Evolutionary conservation across 2,329 filamentous ascomycete genomes (phyloP).

Genomic region (Pleomassaria siparia): DNA sequence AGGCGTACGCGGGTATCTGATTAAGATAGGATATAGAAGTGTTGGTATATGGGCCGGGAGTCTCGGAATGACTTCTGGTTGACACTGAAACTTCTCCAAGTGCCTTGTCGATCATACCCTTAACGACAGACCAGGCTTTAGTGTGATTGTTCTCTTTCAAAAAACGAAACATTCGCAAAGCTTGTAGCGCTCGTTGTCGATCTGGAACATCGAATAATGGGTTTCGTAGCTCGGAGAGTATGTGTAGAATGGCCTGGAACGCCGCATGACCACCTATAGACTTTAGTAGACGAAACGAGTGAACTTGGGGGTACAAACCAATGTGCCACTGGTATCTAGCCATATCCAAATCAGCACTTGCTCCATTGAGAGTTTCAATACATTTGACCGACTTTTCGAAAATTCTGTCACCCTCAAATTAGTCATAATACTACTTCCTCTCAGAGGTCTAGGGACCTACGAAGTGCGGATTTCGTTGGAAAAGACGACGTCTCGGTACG

Average conservation of each 20-base stretch:
- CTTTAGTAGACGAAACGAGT: conserved; percentile 11
- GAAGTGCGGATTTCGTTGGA: conserved; percentile 37
- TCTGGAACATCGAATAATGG: conserved; percentile 39
- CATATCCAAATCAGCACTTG: conserved; percentile 37
- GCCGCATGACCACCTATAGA: conserved; percentile 32
- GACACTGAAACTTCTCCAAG: conserved; percentile 27
- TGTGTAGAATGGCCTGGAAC: conserved; percentile 43
- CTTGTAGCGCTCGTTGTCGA: conserved; percentile 37
- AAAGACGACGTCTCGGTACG: conserved; percentile 40
- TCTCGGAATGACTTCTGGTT: conserved; percentile 17
- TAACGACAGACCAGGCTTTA: conserved; percentile 41
- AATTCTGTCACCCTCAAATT: conserved; percentile 29
- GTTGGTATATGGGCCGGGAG: conserved; percentile 18
- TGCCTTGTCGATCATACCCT: conserved; percentile 42
- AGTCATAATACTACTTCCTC: not conserved
- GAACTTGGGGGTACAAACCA: conserved; percentile 14
- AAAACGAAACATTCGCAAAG: conserved; percentile 33
- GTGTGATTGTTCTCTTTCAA: conserved; percentile 37
- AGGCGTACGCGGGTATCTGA: conserved; percentile 9
- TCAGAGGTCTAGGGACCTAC: conserved; percentile 20
- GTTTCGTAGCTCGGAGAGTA: conserved; percentile 42
- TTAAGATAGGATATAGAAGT: conserved; percentile 11
- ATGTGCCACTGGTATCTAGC: conserved; percentile 45
- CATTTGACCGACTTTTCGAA: conserved; percentile 43
- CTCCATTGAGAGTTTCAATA: conserved; percentile 40